Base-by-base conservation (phyloP, 345 rosid genomes). In the Litchi chinensis region DNA sequence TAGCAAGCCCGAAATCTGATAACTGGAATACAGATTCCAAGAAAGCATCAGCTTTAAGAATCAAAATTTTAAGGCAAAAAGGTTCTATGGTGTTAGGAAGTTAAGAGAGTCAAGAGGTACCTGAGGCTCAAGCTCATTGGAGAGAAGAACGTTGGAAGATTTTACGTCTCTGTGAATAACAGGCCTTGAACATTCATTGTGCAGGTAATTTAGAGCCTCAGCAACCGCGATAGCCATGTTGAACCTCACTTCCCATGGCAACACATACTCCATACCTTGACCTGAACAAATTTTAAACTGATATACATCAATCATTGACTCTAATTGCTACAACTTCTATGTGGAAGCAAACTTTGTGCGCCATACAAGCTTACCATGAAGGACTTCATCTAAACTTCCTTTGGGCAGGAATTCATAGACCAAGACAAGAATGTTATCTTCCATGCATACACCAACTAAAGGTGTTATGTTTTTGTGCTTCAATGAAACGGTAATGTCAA, bases 161-260 rank as follows among this genome's bases (percentile, higher is more conserved):
- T 87, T 89, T 76, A 89, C 77, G 68, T 89, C 92, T 81, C 89
- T 86, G 41, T 89, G 92, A n/a, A 89, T 87, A 57, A 89, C 83
- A 16, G 88, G 85, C 19, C 52, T 83, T 37, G 79, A 73, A 77
- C 80, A 80, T 79, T 84, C 82, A 40, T 62, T 80, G 73, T 89
- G 92, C 76, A 89, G 77, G 81, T 83, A 82, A 65, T 79, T 71
- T 62, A 89, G 77, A 57, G 90, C 88, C 73, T 87, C 88, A 0
- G 87, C 88, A 28, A 83, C 75, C 57, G 84, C 85, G 3, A 82
- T 77, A 52, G 88, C 89, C 26, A 86, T 67, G 19, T 80, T 56
- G 73, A 78, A 87, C 78, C 90, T 81, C 69, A 50, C 54, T 15
- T 77, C 77, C 92, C 90, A 89, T 65, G 88, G 76, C 62, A 89